These are phyloP conservation scores for Arachis stenosperma DNA, from an alignment of 306 rosid species.

Conservation along the genomic window DNA sequence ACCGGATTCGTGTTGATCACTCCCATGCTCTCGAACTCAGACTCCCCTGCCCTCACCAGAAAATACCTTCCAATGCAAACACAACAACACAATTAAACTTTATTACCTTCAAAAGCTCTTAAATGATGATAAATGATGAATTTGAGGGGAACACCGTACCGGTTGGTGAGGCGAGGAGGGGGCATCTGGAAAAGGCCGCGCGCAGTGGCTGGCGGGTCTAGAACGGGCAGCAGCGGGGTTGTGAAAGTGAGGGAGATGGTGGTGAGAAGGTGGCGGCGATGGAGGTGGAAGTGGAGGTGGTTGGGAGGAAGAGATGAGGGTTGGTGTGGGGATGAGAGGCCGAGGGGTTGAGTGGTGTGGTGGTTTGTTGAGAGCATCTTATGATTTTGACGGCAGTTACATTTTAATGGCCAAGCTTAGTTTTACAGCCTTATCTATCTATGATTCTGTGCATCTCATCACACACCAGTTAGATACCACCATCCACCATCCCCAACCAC, in stretches of 20 bases:
- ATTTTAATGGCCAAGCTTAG: slow-evolving; percentile 14
- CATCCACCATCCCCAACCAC: too few relatives aligned
- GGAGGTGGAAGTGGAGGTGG: slow-evolving; percentile 37
- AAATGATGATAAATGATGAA: too few relatives aligned
- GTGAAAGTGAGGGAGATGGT: slow-evolving; percentile 44
- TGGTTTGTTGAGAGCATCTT: slow-evolving; percentile 36
- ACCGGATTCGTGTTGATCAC: slow-evolving; percentile 87
- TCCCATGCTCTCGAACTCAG: slow-evolving; percentile 84
- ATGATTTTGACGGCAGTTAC: neutral
- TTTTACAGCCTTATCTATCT: slow-evolving; percentile 38
- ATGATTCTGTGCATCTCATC: too few relatives aligned
- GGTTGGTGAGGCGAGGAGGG: slow-evolving; percentile 54
- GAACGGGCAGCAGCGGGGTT: neutral
- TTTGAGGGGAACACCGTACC: neutral
- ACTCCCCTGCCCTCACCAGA: slow-evolving; percentile 91
- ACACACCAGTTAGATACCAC: too few relatives aligned
- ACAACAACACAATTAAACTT: slow-evolving; percentile 12
- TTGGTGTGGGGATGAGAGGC: slow-evolving; percentile 2
- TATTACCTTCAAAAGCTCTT: too few relatives aligned
- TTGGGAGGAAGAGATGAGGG: slow-evolving; percentile 31
- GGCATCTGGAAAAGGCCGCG: slow-evolving; percentile 67
- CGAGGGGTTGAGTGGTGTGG: neutral
- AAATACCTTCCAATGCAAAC: slow-evolving; percentile 62
- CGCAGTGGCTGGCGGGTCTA: slow-evolving; percentile 50
- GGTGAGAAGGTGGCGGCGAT: slow-evolving; percentile 48